A percentile compares a stretch with the other conserved stretches of the same genome.
These are phyloP conservation scores for Leccinum pallidistipes DNA, from an alignment of 1,284 basidiomycete genomes.

Conservation along the genomic window DNA sequence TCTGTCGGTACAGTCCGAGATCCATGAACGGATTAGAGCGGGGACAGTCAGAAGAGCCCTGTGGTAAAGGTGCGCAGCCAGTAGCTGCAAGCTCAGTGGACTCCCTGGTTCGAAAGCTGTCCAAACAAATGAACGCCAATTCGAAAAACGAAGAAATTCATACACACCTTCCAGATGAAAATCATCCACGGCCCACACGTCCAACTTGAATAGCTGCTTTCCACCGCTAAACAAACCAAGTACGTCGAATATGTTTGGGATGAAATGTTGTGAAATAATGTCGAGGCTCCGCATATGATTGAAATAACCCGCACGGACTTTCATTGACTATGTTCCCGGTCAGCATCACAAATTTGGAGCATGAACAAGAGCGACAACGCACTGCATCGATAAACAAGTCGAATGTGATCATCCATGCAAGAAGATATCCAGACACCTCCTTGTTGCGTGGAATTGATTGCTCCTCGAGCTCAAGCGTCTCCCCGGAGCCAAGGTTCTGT, in stretches of 20 bases:
- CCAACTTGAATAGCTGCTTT: conserved; percentile 69
- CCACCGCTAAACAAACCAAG: conserved; percentile 64
- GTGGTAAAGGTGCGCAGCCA: conserved; percentile 90
- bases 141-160: background rate
- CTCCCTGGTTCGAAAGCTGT: conserved; percentile 64
- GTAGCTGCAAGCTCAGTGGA: conserved; percentile 58
- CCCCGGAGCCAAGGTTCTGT: conserved; percentile 42
- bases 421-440: conserved; percentile 63
- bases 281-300: conserved; percentile 78
- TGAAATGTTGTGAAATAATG: conserved; percentile 63
- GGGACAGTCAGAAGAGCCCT: conserved; percentile 81
- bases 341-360: background rate
- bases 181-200: conserved; percentile 84
- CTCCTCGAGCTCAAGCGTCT: conserved; percentile 38
- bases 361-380: conserved; percentile 32
- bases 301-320: conserved; percentile 79
- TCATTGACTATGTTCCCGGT: conserved; percentile 60
- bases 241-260: conserved; percentile 75
- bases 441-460: conserved; percentile 20
- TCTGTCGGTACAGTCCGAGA: conserved; percentile 85
- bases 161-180: conserved; percentile 78
- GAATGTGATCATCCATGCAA: conserved; percentile 89
- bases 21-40: conserved; percentile 83
- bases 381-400: conserved; percentile 88
- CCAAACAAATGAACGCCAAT: background rate